Conservation (phyloP, 495 filamentous ascomycete genomes). For the Daldinia decipiens region DNA sequence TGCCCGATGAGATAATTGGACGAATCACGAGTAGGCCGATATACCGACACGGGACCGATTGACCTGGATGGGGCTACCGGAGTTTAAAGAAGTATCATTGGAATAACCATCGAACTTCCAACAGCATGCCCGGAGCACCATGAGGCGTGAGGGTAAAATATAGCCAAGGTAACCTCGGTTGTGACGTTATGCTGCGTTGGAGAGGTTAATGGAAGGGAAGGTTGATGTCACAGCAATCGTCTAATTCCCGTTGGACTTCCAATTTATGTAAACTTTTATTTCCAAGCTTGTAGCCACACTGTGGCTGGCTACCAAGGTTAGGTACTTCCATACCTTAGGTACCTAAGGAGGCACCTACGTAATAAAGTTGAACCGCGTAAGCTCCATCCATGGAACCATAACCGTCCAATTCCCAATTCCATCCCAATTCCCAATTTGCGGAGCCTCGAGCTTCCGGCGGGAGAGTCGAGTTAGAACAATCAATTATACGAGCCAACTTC, state of each 20-base stretch:
- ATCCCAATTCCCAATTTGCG: constrained; percentile 36
- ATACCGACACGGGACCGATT: constrained; percentile 12
- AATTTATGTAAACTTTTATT: too few relatives aligned
- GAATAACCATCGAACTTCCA: constrained; percentile 12
- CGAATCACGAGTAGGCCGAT: constrained; percentile 16
- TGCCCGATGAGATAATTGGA: constrained; percentile 4
- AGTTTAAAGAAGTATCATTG: constrained; percentile 5
- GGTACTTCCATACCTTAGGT: too few relatives aligned
- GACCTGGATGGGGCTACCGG: background rate
- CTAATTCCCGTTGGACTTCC: background rate
- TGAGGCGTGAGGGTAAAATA: background rate
- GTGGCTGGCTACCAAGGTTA: background rate
- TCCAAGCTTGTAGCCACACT: too few relatives aligned
- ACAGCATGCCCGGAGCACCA: background rate
- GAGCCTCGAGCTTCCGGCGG: constrained; percentile 32
- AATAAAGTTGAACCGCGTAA: constrained; percentile 4
- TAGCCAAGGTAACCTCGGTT: constrained; percentile 7
- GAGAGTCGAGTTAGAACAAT: constrained; percentile 12
- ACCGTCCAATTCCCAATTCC: constrained; percentile 25
- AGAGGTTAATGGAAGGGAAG: background rate
- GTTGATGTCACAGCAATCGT: too few relatives aligned
- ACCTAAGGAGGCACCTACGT: background rate
- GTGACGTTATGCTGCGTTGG: background rate
- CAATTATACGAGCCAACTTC: constrained; percentile 18
- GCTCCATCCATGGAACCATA: constrained; percentile 34